phyloP scores from a whole-genome alignment of 1,139 yeast species.

The Meyerozyma athensensis region DNA sequence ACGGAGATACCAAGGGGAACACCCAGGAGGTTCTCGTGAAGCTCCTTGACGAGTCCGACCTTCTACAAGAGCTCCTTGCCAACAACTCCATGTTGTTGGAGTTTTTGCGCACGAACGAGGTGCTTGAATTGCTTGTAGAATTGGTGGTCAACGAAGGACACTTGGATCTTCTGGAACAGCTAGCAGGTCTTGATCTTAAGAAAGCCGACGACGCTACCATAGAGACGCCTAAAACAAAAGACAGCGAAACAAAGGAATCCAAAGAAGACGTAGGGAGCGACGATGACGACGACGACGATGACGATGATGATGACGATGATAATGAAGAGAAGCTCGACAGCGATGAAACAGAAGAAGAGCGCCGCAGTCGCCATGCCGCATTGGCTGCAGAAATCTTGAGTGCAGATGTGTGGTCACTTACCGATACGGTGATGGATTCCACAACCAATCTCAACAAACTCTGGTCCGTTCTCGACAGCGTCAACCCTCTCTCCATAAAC shows the following conservation, averaged over 20 bases:
- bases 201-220: slow-evolving; percentile 14
- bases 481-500: slow-evolving; percentile 59
- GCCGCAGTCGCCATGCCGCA: slow-evolving; percentile 67
- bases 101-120: slow-evolving; percentile 70
- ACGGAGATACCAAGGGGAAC: slow-evolving; percentile 15
- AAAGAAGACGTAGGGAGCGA: slow-evolving; percentile 8
- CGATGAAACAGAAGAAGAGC: slow-evolving; percentile 45
- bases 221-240: slow-evolving; percentile 6
- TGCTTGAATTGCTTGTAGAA: slow-evolving; percentile 61
- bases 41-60: slow-evolving; percentile 78
- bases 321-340: slow-evolving; percentile 23
- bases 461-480: slow-evolving; percentile 71
- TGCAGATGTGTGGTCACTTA: slow-evolving; percentile 92
- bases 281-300: slow-evolving; percentile 11
- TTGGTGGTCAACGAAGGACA: slow-evolving; percentile 53
- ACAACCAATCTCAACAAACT: slow-evolving; percentile 58
- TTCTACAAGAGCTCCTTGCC: slow-evolving; percentile 76
- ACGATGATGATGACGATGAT: slow-evolving; percentile 14
- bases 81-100: slow-evolving; percentile 81
- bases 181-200: slow-evolving; percentile 6
- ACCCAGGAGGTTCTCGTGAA: slow-evolving; percentile 48
- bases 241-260: slow-evolving; percentile 8
- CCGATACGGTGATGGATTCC: slow-evolving; percentile 85
- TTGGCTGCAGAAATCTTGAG: slow-evolving; percentile 87
- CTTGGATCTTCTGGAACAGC: slow-evolving; percentile 8